Conservation (phyloP, 2,329 filamentous ascomycete genomes). For the Harringtonia aguacate region DNA sequence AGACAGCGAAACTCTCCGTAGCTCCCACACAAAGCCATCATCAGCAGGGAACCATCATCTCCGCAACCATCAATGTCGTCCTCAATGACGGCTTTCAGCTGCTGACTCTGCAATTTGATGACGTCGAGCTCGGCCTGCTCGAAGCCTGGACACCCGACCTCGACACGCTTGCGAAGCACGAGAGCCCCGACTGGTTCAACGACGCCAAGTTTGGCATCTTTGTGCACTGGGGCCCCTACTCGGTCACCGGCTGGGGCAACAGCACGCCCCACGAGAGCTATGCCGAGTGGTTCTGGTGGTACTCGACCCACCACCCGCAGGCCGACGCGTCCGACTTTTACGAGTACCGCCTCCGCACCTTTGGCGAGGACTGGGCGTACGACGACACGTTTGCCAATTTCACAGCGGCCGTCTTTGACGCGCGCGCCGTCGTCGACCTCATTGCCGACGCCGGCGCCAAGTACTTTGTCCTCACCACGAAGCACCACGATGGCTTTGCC, state of each 20-base stretch:
- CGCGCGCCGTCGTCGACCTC: slow-evolving; percentile 22
- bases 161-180: slow-evolving; percentile 25
- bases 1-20: slow-evolving; percentile 15
- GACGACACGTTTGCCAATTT: slow-evolving; percentile 24
- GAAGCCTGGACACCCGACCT: slow-evolving; percentile 1
- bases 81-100: background rate
- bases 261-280: slow-evolving; percentile 27
- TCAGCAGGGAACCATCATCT: slow-evolving; percentile 1
- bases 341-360: slow-evolving; percentile 12
- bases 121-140: background rate
- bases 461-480: slow-evolving; percentile 36
- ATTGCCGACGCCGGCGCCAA: slow-evolving; percentile 24
- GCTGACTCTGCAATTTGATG: background rate
- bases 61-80: background rate
- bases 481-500: slow-evolving; percentile 37
- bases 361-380: slow-evolving; percentile 11
- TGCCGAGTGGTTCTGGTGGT: slow-evolving; percentile 40
- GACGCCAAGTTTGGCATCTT: slow-evolving; percentile 49
- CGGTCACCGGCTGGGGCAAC: slow-evolving; percentile 45
- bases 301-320: slow-evolving; percentile 16
- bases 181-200: slow-evolving; percentile 41
- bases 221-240: slow-evolving; percentile 47
- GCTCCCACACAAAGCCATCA: background rate
- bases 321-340: slow-evolving; percentile 10
- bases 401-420: slow-evolving; percentile 8